These are phyloP conservation scores for Podila horticola DNA, from an alignment of 192 early-diverging fungal species.

Conservation along the genomic window DNA sequence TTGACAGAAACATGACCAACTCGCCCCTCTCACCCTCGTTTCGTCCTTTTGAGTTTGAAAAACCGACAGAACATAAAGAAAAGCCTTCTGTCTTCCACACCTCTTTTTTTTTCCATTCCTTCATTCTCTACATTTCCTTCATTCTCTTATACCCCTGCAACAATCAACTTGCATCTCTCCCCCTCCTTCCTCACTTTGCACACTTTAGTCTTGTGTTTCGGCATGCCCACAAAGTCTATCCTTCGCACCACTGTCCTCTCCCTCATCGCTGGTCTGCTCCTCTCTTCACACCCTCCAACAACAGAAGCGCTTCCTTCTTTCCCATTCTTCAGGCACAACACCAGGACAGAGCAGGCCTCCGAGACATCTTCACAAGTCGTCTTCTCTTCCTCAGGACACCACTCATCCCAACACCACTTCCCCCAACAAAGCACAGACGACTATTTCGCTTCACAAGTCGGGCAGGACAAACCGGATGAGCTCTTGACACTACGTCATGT, in stretches of 20 bases:
- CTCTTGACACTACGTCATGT: constrained; percentile 52
- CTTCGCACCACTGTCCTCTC: too few relatives aligned
- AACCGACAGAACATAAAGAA: neutral
- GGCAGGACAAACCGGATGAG: constrained; percentile 19
- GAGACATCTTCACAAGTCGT: too few relatives aligned
- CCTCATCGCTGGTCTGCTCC: too few relatives aligned
- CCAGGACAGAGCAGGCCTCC: too few relatives aligned
- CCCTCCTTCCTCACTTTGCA: too few relatives aligned
- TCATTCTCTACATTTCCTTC: constrained; percentile 6
- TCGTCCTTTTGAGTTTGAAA: neutral
- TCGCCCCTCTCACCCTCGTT: neutral
- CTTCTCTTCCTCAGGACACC: neutral
- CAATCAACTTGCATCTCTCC: too few relatives aligned
- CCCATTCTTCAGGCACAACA: neutral
- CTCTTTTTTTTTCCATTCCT: constrained; percentile 17
- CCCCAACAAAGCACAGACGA: constrained; percentile 7
- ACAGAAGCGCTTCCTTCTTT: neutral
- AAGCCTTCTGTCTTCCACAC: neutral
- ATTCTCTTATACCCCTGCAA: neutral
- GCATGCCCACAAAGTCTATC: too few relatives aligned
- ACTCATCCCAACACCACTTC: neutral
- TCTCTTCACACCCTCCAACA: neutral
- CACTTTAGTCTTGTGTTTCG: too few relatives aligned
- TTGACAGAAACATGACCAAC: neutral
- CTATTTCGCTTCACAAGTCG: neutral